Conservation (phyloP, 208 protist species). For the Crithidia brevicula region DNA sequence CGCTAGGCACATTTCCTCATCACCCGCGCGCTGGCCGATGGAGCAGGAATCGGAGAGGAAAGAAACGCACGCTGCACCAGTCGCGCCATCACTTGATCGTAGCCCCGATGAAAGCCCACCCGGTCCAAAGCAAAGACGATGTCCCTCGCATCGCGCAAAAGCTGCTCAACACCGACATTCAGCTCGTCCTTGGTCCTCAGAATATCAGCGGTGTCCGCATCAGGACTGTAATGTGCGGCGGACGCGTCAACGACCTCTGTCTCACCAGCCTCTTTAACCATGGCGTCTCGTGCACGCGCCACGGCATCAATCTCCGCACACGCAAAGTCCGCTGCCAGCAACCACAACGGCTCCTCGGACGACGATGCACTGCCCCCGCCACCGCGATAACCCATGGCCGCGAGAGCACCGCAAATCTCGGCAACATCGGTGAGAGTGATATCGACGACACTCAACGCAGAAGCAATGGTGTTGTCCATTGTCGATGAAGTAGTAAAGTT, state of each 20-base stretch:
- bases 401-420: constrained; percentile 48
- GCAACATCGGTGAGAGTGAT: constrained; percentile 48
- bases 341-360: constrained; percentile 58
- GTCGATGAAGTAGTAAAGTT: too few relatives aligned
- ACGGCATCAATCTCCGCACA: constrained; percentile 24
- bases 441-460: background rate
- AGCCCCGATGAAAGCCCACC: constrained; percentile 39
- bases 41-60: constrained; percentile 45
- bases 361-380: constrained; percentile 6
- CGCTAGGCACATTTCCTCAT: constrained; percentile 33
- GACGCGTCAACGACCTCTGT: background rate
- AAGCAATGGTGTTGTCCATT: background rate
- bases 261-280: background rate
- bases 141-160: constrained; percentile 43
- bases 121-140: constrained; percentile 79
- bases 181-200: background rate
- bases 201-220: too few relatives aligned
- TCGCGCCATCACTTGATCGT: constrained; percentile 67
- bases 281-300: background rate
- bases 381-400: constrained; percentile 49
- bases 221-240: background rate
- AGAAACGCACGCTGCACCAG: constrained; percentile 56
- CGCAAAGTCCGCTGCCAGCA: constrained; percentile 39
- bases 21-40: constrained; percentile 37
- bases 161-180: background rate